Conservation (phyloP, 768 basidiomycete species). For the Phaeotremella fagi region DNA sequence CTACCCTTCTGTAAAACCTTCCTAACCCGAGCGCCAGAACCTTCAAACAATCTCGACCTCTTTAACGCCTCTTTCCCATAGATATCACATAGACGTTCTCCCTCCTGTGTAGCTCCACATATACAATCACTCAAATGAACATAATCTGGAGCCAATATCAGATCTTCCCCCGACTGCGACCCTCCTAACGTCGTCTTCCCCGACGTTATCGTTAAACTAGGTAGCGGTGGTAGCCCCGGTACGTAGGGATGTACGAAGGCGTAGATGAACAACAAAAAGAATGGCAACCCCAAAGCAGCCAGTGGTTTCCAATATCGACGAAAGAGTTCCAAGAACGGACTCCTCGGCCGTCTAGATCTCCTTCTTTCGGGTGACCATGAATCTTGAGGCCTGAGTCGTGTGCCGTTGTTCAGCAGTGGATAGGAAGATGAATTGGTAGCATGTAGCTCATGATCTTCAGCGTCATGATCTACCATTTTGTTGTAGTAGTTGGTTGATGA, state of each 20-base stretch:
- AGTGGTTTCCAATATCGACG: slow-evolving; percentile 29
- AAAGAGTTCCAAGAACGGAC: neutral
- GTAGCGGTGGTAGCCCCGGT: slow-evolving; percentile 32
- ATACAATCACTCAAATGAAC: slow-evolving; percentile 15
- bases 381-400: neutral
- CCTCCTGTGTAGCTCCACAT: slow-evolving; percentile 29
- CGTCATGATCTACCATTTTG: too few species aligned
- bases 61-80: slow-evolving; percentile 35
- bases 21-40: slow-evolving; percentile 36
- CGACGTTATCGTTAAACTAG: slow-evolving; percentile 14
- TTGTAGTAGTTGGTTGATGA: too few species aligned
- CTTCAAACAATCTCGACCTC: slow-evolving; percentile 24
- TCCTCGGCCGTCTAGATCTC: neutral
- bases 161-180: too few species aligned
- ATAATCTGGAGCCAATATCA: slow-evolving; percentile 9
- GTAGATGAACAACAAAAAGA: slow-evolving; percentile 30
- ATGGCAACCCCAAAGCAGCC: slow-evolving; percentile 18
- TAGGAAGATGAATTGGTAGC: slow-evolving; percentile 1
- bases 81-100: slow-evolving; percentile 31
- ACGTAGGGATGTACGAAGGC: slow-evolving; percentile 32
- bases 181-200: slow-evolving; percentile 1
- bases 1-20: slow-evolving; percentile 32
- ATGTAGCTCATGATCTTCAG: too few species aligned
- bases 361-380: neutral
- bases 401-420: neutral